Evolutionary conservation across 345 rosid species (phyloP).

Genomic region (Gossypium ekmanianum): DNA sequence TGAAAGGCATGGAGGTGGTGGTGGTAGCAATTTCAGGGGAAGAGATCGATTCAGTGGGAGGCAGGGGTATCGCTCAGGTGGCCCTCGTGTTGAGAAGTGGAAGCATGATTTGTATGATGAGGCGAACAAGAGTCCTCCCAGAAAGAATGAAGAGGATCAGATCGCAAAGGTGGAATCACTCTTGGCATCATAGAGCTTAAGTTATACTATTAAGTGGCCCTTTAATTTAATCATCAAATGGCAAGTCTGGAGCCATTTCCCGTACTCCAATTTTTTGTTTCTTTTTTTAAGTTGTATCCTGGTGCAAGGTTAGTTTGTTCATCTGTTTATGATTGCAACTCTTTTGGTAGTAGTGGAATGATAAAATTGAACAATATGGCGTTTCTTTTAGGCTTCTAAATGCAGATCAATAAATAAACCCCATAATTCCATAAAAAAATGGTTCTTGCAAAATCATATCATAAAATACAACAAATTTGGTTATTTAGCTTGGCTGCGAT

Average conservation of each 20-base stretch:
- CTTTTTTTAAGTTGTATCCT: neutral
- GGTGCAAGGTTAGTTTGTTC: neutral
- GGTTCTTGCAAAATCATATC: neutral
- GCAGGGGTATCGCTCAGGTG: constrained; percentile 40
- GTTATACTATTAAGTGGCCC: neutral
- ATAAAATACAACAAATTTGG: neutral
- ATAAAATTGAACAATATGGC: neutral
- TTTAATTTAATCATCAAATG: neutral
- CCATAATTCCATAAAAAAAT: neutral
- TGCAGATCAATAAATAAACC: neutral
- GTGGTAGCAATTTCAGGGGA: constrained; percentile 40
- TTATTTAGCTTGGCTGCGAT: neutral
- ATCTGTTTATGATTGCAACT: constrained; percentile 10
- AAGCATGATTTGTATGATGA: constrained; percentile 87
- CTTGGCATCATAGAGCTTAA: constrained; percentile 46
- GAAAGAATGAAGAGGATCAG: constrained; percentile 79
- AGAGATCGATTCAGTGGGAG: constrained; percentile 54
- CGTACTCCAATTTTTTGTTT: neutral
- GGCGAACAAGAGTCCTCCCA: constrained; percentile 62
- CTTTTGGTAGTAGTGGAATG: neutral
- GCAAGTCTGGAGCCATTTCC: neutral
- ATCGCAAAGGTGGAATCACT: constrained; percentile 89
- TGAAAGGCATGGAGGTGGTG: constrained; percentile 45
- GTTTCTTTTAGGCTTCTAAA: neutral
- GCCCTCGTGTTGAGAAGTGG: constrained; percentile 69